phyloP scores from a whole-genome alignment of 2,329 filamentous ascomycete species.

The Ophiosphaerella herpotricha region DNA sequence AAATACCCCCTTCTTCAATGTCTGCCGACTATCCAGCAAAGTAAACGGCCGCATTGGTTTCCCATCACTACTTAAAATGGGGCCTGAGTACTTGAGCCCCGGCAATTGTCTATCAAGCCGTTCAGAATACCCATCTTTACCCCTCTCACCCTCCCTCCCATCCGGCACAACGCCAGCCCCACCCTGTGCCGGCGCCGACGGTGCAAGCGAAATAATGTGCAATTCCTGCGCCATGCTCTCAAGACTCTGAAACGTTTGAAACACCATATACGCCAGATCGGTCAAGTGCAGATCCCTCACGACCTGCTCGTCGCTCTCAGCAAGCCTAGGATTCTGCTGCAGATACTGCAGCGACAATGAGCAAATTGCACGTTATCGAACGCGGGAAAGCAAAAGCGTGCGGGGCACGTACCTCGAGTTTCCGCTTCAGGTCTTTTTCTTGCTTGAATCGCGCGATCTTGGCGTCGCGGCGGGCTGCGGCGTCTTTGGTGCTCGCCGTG shows the following conservation, averaged over 20 bases:
- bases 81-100: conserved; percentile 60
- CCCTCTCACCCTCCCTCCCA: conserved; percentile 53
- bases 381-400: conserved; percentile 7
- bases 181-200: conserved; percentile 54
- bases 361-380: conserved; percentile 16
- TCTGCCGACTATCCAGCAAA: conserved; percentile 74
- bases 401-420: conserved; percentile 66
- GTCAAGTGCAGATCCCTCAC: conserved; percentile 79
- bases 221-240: conserved; percentile 85
- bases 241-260: conserved; percentile 83
- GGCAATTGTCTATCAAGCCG: conserved; percentile 66
- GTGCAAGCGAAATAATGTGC: conserved; percentile 78
- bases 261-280: conserved; percentile 71
- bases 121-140: conserved; percentile 66
- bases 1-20: conserved; percentile 81
- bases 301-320: conserved; percentile 81
- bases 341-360: conserved; percentile 54
- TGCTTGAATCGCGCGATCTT: conserved; percentile 86
- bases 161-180: conserved; percentile 47
- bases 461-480: conserved; percentile 72
- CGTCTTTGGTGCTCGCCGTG: conserved; percentile 68
- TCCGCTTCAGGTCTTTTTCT: conserved; percentile 83
- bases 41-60: conserved; percentile 92
- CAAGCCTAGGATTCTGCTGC: conserved; percentile 61
- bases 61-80: conserved; percentile 76